Evolutionary conservation across 345 rosid species (phyloP).

Genomic region (Tarenaya hassleriana): DNA sequence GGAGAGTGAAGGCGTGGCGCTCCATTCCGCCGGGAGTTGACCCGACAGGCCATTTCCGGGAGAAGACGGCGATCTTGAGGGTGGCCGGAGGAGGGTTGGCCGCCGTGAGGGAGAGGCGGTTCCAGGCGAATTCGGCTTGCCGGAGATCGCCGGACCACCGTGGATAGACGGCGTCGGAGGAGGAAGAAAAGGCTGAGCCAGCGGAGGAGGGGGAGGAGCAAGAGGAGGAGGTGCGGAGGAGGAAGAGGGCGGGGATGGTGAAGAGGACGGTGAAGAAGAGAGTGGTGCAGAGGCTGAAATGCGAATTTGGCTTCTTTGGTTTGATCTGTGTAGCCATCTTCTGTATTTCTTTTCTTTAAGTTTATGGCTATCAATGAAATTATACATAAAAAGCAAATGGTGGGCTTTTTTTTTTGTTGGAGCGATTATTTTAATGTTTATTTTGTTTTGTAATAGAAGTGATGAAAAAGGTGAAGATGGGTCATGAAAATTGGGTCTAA

Average conservation of each 20-base stretch:
- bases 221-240: slow-evolving; percentile 53
- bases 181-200: slow-evolving; percentile 12
- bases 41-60: slow-evolving; percentile 83
- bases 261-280: slow-evolving; percentile 76
- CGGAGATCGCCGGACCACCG: slow-evolving; percentile 80
- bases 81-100: slow-evolving; percentile 26
- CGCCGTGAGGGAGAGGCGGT: slow-evolving; percentile 43
- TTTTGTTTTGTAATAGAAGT: slow-evolving; percentile 19
- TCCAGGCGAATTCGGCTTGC: slow-evolving; percentile 58
- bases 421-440: background rate
- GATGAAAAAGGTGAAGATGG: slow-evolving; percentile 25
- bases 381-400: slow-evolving; percentile 18
- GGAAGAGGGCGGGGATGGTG: slow-evolving; percentile 72
- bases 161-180: slow-evolving; percentile 6
- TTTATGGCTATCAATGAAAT: slow-evolving; percentile 11
- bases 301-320: slow-evolving; percentile 40
- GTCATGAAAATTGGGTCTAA: slow-evolving; percentile 20
- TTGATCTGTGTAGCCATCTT: slow-evolving; percentile 57
- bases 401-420: slow-evolving; percentile 4
- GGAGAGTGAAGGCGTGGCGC: slow-evolving; percentile 83
- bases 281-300: slow-evolving; percentile 44
- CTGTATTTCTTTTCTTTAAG: background rate
- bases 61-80: slow-evolving; percentile 76
- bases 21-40: slow-evolving; percentile 91
- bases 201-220: slow-evolving; percentile 28